phyloP scores from a whole-genome alignment of 768 basidiomycete species.

The Dendrothele bispora region DNA sequence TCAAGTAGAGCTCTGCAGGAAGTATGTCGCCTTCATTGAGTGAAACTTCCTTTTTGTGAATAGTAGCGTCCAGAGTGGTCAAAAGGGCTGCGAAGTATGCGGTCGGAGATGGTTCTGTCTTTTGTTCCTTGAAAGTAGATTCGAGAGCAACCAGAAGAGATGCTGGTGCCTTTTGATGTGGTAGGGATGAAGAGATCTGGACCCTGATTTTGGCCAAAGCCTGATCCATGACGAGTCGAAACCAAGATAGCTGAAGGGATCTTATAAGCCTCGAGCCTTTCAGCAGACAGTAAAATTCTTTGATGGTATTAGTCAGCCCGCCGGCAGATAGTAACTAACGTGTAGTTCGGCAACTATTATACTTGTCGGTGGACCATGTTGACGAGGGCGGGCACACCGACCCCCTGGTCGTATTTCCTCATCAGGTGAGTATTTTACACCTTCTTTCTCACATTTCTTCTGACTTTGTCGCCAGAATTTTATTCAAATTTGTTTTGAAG shows the following conservation, averaged over 20 bases:
- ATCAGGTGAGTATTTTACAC: slow-evolving; percentile 51
- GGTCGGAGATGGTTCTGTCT: slow-evolving; percentile 68
- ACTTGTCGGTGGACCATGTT: too few relatives aligned
- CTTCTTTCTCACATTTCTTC: not conserved
- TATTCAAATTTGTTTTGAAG: slow-evolving; percentile 83
- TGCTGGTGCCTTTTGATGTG: slow-evolving; percentile 89
- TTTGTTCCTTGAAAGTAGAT: slow-evolving; percentile 70
- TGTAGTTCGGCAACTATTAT: not conserved
- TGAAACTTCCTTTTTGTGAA: slow-evolving; percentile 56
- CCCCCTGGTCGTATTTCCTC: slow-evolving; percentile 65
- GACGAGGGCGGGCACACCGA: slow-evolving; percentile 44
- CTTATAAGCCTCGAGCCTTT: too few relatives aligned
- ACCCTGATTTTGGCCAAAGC: slow-evolving; percentile 84
- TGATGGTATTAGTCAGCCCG: not conserved
- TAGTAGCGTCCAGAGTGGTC: slow-evolving; percentile 77
- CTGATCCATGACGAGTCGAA: slow-evolving; percentile 48
- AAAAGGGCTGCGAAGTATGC: slow-evolving; percentile 95
- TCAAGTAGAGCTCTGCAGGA: slow-evolving; percentile 82
- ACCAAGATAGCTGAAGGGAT: not conserved
- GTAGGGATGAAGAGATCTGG: slow-evolving; percentile 76
- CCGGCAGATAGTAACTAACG: not conserved
- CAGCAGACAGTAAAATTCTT: not conserved
- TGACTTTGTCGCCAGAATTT: slow-evolving; percentile 37
- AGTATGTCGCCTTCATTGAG: slow-evolving; percentile 71
- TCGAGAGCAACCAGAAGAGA: slow-evolving; percentile 84